These are phyloP conservation scores for Immersiella caudata DNA, from an alignment of 495 filamentous ascomycete genomes.

Conservation along the genomic window DNA sequence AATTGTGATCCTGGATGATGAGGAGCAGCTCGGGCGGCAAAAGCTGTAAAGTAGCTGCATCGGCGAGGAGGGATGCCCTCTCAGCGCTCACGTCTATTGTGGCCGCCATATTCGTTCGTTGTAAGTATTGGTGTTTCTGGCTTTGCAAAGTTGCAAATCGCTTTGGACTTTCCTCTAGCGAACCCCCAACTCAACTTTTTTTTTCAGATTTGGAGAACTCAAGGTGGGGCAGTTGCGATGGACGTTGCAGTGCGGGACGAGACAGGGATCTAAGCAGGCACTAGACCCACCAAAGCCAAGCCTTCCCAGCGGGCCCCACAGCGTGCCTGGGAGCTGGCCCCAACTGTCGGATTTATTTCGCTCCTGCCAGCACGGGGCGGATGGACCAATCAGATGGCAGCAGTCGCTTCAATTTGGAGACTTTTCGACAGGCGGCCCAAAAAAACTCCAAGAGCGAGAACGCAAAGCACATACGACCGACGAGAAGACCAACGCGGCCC, in stretches of 20 bases:
- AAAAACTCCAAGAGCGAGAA: conserved; percentile 31
- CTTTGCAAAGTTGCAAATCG: conserved; percentile 10
- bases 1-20: conserved; percentile 63
- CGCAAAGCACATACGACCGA: conserved; percentile 24
- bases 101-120: conserved; percentile 44
- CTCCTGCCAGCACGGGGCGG: conserved; percentile 18
- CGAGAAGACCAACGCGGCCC: conserved; percentile 9
- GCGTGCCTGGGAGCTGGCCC: not conserved
- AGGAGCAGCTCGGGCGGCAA: conserved; percentile 67
- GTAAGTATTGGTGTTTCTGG: conserved; percentile 17
- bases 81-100: conserved; percentile 47
- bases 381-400: conserved; percentile 28
- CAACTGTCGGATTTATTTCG: conserved; percentile 27
- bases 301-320: conserved; percentile 1
- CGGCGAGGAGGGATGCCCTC: conserved; percentile 42
- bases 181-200: conserved; percentile 36
- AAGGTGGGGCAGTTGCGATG: conserved; percentile 27
- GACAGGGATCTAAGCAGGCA: conserved; percentile 2
- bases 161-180: conserved; percentile 3
- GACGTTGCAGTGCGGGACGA: conserved; percentile 3
- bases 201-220: conserved; percentile 33
- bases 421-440: conserved; percentile 32
- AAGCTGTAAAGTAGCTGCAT: conserved; percentile 50
- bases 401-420: conserved; percentile 23
- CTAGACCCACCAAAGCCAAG: not conserved